Conservation (phyloP, 768 basidiomycete genomes). For the Suillus spraguei region DNA sequence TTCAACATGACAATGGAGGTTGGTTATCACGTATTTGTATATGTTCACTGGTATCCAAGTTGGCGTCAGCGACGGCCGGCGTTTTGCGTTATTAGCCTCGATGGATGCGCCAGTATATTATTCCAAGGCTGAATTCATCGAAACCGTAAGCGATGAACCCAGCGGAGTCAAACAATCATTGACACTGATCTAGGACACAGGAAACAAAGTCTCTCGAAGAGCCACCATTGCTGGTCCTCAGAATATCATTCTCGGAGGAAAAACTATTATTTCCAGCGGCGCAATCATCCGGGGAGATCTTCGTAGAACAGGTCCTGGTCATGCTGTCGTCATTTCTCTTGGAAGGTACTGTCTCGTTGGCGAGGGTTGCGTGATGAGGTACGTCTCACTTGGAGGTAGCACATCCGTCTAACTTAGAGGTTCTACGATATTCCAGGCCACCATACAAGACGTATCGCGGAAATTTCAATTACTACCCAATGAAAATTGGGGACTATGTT, state of each 20-base stretch:
- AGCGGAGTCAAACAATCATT: constrained; percentile 2
- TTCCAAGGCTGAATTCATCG: constrained; percentile 82
- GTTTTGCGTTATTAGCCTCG: neutral
- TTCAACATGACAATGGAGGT: neutral
- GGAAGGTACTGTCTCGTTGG: constrained; percentile 93
- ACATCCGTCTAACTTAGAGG: neutral
- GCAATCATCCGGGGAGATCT: constrained; percentile 95
- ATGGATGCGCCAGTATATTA: constrained; percentile 83
- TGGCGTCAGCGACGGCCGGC: neutral
- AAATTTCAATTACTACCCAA: constrained; percentile 96
- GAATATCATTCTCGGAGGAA: constrained; percentile 96
- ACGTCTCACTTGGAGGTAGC: constrained; percentile 20
- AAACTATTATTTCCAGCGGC: constrained; percentile 90
- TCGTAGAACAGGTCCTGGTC: constrained; percentile 84
- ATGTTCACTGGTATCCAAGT: neutral
- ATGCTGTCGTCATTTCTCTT: constrained; percentile 91
- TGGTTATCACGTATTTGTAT: neutral
- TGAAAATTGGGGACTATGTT: constrained; percentile 96
- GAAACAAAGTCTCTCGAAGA: constrained; percentile 93
- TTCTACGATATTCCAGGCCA: constrained; percentile 46
- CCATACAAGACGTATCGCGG: constrained; percentile 91
- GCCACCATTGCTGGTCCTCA: constrained; percentile 92
- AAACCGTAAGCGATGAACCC: constrained; percentile 60
- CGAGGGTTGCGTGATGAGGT: constrained; percentile 90
- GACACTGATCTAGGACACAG: constrained; percentile 69